Evolutionary conservation across 805 yeast species (phyloP), one percentile per base, ranked within the genome.

Genomic region (Cyberlindnera americana): DNA sequence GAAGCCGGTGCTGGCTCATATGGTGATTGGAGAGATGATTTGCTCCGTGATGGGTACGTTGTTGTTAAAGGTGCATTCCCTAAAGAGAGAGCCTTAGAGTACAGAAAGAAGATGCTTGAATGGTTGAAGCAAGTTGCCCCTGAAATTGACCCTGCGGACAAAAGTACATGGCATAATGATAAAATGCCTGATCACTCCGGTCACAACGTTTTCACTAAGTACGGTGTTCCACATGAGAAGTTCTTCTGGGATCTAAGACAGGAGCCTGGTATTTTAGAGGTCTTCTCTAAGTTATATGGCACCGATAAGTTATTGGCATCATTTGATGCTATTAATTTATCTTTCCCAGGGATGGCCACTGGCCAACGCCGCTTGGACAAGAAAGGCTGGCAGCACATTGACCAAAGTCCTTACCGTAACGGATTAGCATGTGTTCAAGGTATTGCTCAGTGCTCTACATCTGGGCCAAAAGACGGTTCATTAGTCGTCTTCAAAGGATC

Each of bases 381-480:
- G 4, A 41, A 16, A 16, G 39, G 52, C 12, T 62, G 67, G 67
- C 63, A 57, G 15, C 67, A 62, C 50, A 54, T 62, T 18, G 65
- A 62, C 39, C 65, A 61, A 40, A 52, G 60, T 15, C 65, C 65
- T 5, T 55, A 40, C 41, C 58, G 60, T 33, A 30, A 41, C 3
- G 61, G 62, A 5, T 38, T 61, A 14, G 47, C 50, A 11, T 61
- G 67, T 51, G 52, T 55, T 16, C 66, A 62, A 45, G 66, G 67
- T 30, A 58, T 62, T 39, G 57, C 60, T n/a, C 52, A 51, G 26
- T 39, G 59, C 24, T 54, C 59, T 13, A 43, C 50, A 10, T 36
- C 56, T 19, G 60, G 59, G 6, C 48, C 48, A 29, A 49, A 57
- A 19, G 66, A 63, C 39, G 67, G 66, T 6, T 55, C 61, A 6